These are phyloP conservation scores for Lyophyllum atratum DNA, from an alignment of 768 basidiomycete species.

Conservation along the genomic window DNA sequence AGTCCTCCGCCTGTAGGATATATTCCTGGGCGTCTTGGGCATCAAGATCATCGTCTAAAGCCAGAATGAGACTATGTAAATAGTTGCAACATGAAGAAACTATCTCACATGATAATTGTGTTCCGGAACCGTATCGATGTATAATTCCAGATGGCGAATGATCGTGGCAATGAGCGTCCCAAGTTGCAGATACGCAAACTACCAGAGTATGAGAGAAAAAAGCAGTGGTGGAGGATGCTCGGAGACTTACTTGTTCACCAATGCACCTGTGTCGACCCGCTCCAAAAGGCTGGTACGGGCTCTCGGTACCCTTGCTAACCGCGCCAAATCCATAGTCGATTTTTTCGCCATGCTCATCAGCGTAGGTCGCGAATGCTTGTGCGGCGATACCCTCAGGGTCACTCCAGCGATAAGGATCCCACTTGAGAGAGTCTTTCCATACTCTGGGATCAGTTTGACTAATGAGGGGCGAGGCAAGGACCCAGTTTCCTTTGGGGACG, in stretches of 20 bases:
- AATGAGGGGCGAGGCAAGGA: conserved; percentile 86
- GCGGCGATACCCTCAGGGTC: conserved; percentile 84
- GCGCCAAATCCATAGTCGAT: conserved; percentile 96
- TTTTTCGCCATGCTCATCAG: conserved; percentile 80
- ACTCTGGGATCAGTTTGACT: conserved; percentile 83
- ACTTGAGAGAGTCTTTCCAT: conserved; percentile 73
- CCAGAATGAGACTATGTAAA: neutral
- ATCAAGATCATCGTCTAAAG: conserved; percentile 90
- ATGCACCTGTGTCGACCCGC: conserved; percentile 96
- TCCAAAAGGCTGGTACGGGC: conserved; percentile 96
- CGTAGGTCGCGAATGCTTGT: conserved; percentile 74
- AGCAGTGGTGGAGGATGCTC: neutral
- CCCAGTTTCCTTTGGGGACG: conserved; percentile 87
- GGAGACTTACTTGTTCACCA: conserved; percentile 70
- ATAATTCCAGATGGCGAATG: conserved; percentile 75
- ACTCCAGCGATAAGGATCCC: conserved; percentile 85
- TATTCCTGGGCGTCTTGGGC: conserved; percentile 68
- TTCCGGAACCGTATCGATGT: conserved; percentile 71
- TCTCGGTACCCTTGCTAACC: conserved; percentile 95
- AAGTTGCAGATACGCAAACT: conserved; percentile 96
- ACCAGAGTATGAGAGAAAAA: too few relatives aligned
- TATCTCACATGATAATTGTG: conserved; percentile 90
- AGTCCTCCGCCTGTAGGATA: conserved; percentile 70
- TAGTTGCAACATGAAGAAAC: neutral
- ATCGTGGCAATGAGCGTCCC: conserved; percentile 81